Evolutionary conservation across 2,329 filamentous ascomycete species (phyloP), one percentile per base, ranked within the genome.

Genomic region (Grosmannia serpens): DNA sequence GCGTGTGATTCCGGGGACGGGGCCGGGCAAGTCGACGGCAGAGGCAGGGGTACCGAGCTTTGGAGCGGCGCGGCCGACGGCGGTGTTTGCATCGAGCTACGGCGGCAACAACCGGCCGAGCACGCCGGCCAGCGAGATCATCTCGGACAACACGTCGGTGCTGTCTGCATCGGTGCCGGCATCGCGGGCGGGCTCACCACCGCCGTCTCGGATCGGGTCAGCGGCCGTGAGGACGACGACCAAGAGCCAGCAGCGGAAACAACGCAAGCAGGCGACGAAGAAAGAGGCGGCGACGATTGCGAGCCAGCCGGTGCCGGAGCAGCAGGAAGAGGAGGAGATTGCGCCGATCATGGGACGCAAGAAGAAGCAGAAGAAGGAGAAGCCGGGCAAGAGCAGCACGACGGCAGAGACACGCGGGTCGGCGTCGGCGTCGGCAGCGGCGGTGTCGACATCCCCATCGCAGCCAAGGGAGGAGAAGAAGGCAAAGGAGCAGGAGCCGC

Each of bases 321-420:
- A 59, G 77, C 15, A 59, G 15, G 59, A 64, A 7, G 76, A 81
- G 56, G 72, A 74, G 20, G 79, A 83, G 63, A 80, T 82, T 63
- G 89, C 84, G 9, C 89, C 89, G 0, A 87, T 95, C 47, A 70
- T 90, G 54, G 87, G 87, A 38, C 82, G 89, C 56, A 91, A 91
- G 76, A 92, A 90, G 77, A 94, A 92, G 73, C 83, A 88, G 69
- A 91, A 88, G 76, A 92, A 90, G 72, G 84, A 87, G 65, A 85
- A 82, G 62, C 72, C 71, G 67, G 65, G 35, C 46, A 55, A 63
- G 24, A 67, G 64, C 52, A 62, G 64, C 29, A 1, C 58, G 9
- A 27, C 53, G 4, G 41, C 11, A 2, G 58, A 57, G 57, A 67
- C 64, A 55, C 62, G 64, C 10, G 62, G 65, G 2, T 58, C 64